Conservation (phyloP, 306 rosid genomes). For the Quercus agrifolia region DNA sequence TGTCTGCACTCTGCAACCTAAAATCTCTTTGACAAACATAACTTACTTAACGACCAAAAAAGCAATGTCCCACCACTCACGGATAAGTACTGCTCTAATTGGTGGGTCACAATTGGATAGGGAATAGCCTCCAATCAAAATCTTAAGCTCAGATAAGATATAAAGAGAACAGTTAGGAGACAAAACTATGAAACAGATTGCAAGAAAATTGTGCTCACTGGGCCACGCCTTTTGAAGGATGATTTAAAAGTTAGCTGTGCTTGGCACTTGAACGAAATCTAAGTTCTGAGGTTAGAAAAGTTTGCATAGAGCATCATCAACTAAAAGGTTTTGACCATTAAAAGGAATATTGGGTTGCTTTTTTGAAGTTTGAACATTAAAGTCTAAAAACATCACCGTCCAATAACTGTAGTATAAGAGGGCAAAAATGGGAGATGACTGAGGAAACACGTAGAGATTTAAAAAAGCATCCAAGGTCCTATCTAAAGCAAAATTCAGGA, state of each 20-base stretch:
- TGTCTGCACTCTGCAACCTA: not conserved
- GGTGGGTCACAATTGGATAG: constrained; percentile 18
- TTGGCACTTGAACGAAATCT: constrained; percentile 21
- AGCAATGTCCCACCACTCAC: constrained; percentile 22
- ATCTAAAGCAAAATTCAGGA: constrained; percentile 8
- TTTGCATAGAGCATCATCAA: not conserved
- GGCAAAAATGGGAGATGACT: not conserved
- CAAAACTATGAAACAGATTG: constrained; percentile 22
- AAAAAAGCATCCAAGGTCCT: not conserved
- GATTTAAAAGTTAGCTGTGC: constrained; percentile 29
- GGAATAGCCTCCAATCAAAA: constrained; percentile 14
- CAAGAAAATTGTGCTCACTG: constrained; percentile 26
- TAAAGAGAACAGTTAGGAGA: constrained; percentile 42
- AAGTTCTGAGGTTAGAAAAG: not conserved
- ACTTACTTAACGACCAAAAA: constrained; percentile 11
- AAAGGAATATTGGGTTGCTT: constrained; percentile 22
- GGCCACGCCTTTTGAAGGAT: constrained; percentile 30
- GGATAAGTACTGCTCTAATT: constrained; percentile 31
- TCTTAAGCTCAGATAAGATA: constrained; percentile 31
- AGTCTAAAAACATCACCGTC: constrained; percentile 14
- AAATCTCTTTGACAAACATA: constrained; percentile 21
- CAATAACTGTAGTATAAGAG: not conserved
- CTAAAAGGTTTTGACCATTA: not conserved
- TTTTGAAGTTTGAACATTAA: not conserved
- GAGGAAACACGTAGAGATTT: not conserved